Percentiles rank a stretch among this genome's conserved stretches.
These are phyloP conservation scores for Wickerhamiella musiphila DNA, from an alignment of 805 yeast species.

Conservation along the genomic window DNA sequence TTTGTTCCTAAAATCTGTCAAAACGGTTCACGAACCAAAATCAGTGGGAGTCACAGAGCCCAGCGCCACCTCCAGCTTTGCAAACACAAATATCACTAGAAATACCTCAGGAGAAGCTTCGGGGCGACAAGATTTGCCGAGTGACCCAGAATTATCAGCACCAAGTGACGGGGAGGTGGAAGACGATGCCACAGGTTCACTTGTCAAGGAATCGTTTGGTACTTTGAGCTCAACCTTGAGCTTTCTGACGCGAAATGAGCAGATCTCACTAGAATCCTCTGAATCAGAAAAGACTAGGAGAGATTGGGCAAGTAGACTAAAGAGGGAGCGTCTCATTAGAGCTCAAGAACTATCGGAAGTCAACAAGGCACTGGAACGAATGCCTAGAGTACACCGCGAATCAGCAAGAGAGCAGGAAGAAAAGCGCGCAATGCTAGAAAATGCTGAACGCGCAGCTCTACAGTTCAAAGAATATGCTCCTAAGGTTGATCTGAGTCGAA, in stretches of 20 bases:
- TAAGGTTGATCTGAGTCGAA: conserved; percentile 33
- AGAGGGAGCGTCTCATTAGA: conserved; percentile 10
- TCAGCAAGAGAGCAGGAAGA: conserved; percentile 18
- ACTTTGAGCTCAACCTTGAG: no score
- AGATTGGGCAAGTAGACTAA: conserved; percentile 7
- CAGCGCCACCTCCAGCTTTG: neutral
- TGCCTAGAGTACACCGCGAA: conserved; percentile 20
- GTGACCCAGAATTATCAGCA: no score
- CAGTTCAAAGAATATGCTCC: conserved; percentile 27
- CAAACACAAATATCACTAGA: neutral
- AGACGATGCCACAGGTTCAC: no score
- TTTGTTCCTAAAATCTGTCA: no score
- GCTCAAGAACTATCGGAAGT: conserved; percentile 11
- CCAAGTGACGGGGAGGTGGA: no score
- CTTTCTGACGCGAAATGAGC: no score
- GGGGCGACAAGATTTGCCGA: no score
- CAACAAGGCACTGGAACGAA: conserved; percentile 15
- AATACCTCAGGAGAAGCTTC: no score
- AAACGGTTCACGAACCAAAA: no score
- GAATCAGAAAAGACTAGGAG: neutral
- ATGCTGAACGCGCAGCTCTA: conserved; percentile 17
- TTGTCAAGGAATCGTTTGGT: no score
- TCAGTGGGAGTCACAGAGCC: no score
- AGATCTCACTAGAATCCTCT: no score
- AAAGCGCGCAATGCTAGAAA: conserved; percentile 14